Conservation (phyloP, 2,329 filamentous ascomycete genomes). For the Trichoderma koningii region DNA sequence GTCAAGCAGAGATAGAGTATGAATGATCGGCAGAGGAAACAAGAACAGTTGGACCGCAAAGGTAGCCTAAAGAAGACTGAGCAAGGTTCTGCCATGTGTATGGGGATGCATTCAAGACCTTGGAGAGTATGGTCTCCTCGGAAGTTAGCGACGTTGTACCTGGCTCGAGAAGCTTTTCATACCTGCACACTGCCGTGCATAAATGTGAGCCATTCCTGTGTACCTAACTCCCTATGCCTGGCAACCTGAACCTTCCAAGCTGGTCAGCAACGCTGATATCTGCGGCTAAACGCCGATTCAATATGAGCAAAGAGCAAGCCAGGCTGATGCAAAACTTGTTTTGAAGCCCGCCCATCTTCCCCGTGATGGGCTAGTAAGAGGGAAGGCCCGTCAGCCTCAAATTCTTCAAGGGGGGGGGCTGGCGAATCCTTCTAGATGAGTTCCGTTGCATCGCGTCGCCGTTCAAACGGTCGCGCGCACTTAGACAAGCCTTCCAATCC, state of each 20-base stretch:
- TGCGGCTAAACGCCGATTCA: not conserved
- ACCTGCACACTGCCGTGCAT: not conserved
- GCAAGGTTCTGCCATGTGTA: not conserved
- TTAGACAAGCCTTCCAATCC: not conserved
- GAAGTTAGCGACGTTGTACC: not conserved
- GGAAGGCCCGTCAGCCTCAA: not conserved
- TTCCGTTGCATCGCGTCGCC: slow-evolving; percentile 6
- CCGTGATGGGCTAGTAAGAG: not conserved
- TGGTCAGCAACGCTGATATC: slow-evolving; percentile 3
- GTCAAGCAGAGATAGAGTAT: not conserved
- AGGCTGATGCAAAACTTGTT: not conserved
- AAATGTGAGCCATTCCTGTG: not conserved
- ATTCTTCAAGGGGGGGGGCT: not conserved
- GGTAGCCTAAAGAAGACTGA: not conserved
- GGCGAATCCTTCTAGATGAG: not conserved
- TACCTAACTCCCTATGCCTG: not conserved
- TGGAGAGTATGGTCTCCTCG: not conserved
- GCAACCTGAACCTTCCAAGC: not conserved
- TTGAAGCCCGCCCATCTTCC: not conserved
- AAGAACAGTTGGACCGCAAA: too few relatives aligned
- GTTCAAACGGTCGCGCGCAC: not conserved
- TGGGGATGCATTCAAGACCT: not conserved
- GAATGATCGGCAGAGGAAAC: not conserved
- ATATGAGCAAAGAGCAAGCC: not conserved
- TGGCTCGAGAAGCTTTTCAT: not conserved